Evolutionary conservation across 1,139 yeast genomes (phyloP), one percentile per base, ranked within the genome.

Genomic region (Yarrowia galli): DNA sequence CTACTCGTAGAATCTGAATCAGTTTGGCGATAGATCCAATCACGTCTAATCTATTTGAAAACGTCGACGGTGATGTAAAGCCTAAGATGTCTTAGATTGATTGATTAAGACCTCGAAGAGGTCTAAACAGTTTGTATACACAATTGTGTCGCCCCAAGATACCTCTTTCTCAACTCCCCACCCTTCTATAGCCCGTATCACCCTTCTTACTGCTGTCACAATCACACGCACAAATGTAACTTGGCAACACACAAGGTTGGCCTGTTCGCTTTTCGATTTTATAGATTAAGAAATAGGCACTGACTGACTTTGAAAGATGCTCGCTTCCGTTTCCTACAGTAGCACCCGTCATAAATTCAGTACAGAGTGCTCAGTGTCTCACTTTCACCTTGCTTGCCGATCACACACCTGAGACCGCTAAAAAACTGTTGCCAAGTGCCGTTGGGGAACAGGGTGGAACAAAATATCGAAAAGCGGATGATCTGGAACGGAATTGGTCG

Each of bases 371-470:
- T 28, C n/a, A 16, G 20, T 51, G 58, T 51, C 58, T 51, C 42
- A 51, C 43, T 22, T 22, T 32, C 43, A 35, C 43, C 43, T 35
- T 35, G 43, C 43, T 28, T 35, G 58, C 22, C 42, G 58, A 51
- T 51, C 58, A 35, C 22, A 36, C 54, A 48, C n/a, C 10, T 49
- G 4, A 20, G 32, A 13, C 23, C 8, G 7, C 56, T 48, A 28
- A 48, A 48, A 32, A 51, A 35, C 58, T 51, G 58, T 51, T 36
- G 43, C 58, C 58, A 36, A 51, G 58, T 51, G 58, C 56, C 56
- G 56, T 49, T 49, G 25, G 40, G 18, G 13, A 8, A 16, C 2
- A 23, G 15, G 32, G 20, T 46, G 49, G 32, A 46, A 43, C 48
- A 43, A 6, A 22, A 20, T 22, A 43, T 12, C 25, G 51, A n/a